These are phyloP conservation scores for Pseudohyphozyma bogoriensis DNA, from an alignment of 768 basidiomycete species.

Conservation along the genomic window DNA sequence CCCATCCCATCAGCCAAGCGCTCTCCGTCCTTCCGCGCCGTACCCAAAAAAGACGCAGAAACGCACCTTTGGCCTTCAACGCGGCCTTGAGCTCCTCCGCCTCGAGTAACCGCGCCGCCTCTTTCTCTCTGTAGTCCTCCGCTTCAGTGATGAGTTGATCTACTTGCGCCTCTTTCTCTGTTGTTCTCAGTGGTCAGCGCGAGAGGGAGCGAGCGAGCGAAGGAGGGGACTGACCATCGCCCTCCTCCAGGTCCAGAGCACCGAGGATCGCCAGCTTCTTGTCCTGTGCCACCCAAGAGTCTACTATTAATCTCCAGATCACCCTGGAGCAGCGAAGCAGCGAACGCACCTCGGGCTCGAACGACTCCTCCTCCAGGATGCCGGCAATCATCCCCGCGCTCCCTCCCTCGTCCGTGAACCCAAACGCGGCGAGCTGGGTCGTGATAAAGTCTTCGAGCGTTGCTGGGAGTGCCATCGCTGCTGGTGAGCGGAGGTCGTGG, in stretches of 20 bases:
- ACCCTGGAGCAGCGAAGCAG: background rate
- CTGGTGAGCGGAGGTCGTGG: background rate
- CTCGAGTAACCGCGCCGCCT: background rate
- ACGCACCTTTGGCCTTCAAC: slow-evolving; percentile 9
- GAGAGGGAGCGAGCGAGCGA: background rate
- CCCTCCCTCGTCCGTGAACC: slow-evolving; percentile 9
- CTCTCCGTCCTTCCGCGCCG: too few species aligned
- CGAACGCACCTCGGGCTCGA: slow-evolving; percentile 17
- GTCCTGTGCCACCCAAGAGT: slow-evolving; percentile 9
- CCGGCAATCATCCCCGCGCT: slow-evolving; percentile 8
- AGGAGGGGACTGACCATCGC: slow-evolving; percentile 6
- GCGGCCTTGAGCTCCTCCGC: slow-evolving; percentile 3
- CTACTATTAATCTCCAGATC: too few species aligned
- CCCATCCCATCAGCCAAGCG: background rate
- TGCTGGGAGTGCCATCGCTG: background rate
- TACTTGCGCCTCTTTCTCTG: slow-evolving; percentile 1
- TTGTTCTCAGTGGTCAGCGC: background rate
- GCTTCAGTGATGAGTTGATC: slow-evolving; percentile 11
- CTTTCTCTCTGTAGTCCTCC: slow-evolving; percentile 1
- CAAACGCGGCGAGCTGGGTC: slow-evolving; percentile 5
- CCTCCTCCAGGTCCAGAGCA: slow-evolving; percentile 21
- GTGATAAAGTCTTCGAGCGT: slow-evolving; percentile 15
- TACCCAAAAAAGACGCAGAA: background rate
- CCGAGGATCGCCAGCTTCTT: slow-evolving; percentile 23
- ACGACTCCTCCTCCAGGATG: slow-evolving; percentile 18